Evolutionary conservation across 768 basidiomycete species (phyloP).

Genomic region (Calocybe gangraenosa): DNA sequence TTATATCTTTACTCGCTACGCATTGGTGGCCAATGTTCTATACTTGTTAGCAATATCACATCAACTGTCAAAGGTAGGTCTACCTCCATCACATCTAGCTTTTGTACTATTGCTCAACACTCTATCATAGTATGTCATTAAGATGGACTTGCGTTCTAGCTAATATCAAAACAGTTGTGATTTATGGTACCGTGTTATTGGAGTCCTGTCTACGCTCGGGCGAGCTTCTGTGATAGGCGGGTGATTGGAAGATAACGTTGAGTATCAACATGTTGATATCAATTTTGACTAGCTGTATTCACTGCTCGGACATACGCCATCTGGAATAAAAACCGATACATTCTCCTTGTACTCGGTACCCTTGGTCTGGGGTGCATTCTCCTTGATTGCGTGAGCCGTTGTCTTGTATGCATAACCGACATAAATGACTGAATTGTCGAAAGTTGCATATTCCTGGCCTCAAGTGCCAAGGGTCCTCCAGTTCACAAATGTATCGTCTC

Average conservation of each 20-base stretch:
- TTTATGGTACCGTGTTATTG: slow-evolving; percentile 11
- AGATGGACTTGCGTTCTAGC: neutral
- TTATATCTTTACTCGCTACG: slow-evolving; percentile 25
- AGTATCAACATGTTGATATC: neutral
- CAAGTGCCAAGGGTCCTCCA: slow-evolving; percentile 11
- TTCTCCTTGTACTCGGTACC: slow-evolving; percentile 12
- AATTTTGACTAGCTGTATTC: slow-evolving; percentile 13
- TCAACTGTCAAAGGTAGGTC: slow-evolving; percentile 12
- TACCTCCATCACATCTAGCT: neutral
- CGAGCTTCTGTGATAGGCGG: slow-evolving; percentile 17
- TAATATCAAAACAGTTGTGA: slow-evolving; percentile 9
- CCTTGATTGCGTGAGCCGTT: slow-evolving; percentile 10
- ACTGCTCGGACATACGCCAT: slow-evolving; percentile 17
- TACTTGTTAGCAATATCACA: slow-evolving; percentile 20
- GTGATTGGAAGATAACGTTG: neutral
- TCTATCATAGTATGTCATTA: neutral
- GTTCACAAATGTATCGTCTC: slow-evolving; percentile 9
- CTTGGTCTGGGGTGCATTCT: slow-evolving; percentile 12
- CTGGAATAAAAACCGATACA: slow-evolving; percentile 9
- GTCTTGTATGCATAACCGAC: no score
- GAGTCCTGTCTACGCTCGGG: slow-evolving; percentile 9
- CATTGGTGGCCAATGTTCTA: slow-evolving; percentile 21
- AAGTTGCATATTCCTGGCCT: slow-evolving; percentile 15
- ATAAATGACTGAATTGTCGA: neutral
- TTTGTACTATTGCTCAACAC: neutral